A percentile compares a stretch with the other conserved stretches of the same genome.
Conservation (phyloP, 2,329 filamentous ascomycete species). For the Aureobasidium musti region DNA sequence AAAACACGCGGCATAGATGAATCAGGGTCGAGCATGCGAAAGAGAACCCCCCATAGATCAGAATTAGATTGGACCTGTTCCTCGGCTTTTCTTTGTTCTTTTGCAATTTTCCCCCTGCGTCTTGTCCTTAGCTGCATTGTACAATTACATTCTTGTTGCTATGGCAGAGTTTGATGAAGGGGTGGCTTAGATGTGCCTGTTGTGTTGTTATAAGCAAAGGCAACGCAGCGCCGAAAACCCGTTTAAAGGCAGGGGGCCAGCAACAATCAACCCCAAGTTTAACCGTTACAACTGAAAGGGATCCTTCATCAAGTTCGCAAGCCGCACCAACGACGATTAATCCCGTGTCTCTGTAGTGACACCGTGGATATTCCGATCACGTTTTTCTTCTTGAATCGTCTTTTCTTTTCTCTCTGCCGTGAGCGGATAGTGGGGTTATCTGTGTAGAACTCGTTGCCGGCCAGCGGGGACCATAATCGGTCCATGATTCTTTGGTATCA, state of each 20-base stretch:
- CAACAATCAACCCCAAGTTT: background rate
- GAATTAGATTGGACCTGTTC: background rate
- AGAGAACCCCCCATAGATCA: background rate
- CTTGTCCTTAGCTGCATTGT: background rate
- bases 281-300: conserved; percentile 1
- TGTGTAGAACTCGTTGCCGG: background rate
- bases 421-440: background rate
- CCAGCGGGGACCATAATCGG: too few species aligned
- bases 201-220: background rate
- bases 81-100: background rate
- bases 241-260: conserved; percentile 8
- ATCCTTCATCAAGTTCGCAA: too few species aligned
- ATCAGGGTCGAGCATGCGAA: background rate
- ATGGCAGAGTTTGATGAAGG: conserved; percentile 19
- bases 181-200: background rate
- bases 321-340: background rate
- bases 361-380: background rate
- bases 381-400: background rate
- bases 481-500: too few species aligned
- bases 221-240: background rate
- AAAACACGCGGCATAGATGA: background rate
- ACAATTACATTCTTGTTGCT: background rate
- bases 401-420: background rate
- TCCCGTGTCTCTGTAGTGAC: conserved; percentile 10
- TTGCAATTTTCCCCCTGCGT: background rate